Evolutionary conservation across 2,329 filamentous ascomycete genomes (phyloP).

Genomic region (Aspergillus chevalieri): DNA sequence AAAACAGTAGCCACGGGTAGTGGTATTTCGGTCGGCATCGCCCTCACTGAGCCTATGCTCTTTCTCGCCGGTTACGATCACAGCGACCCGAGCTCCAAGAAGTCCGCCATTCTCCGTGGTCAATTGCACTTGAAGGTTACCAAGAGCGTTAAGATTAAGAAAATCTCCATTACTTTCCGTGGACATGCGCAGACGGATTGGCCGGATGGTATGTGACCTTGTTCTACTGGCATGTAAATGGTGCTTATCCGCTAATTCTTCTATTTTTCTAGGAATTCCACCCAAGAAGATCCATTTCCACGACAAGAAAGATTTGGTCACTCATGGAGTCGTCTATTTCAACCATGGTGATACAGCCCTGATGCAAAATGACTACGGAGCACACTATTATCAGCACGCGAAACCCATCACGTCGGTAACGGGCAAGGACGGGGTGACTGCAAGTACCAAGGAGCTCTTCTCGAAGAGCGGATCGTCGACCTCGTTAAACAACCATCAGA

Average conservation of each 20-base stretch:
- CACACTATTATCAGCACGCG: conserved; percentile 56
- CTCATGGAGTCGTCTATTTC: conserved; percentile 88
- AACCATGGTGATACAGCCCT: conserved; percentile 48
- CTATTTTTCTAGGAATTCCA: conserved; percentile 60
- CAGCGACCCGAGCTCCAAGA: conserved; percentile 51
- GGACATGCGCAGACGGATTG: conserved; percentile 87
- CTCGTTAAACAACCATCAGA: conserved; percentile 40
- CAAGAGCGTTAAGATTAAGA: conserved; percentile 90
- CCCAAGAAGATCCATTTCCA: conserved; percentile 75
- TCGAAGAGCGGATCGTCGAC: conserved; percentile 35
- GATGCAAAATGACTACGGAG: conserved; percentile 56
- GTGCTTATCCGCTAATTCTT: conserved; percentile 3
- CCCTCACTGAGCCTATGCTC: conserved; percentile 43
- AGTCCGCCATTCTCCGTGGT: conserved; percentile 77
- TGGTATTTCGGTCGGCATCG: conserved; percentile 42
- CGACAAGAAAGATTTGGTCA: conserved; percentile 79
- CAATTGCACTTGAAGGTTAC: conserved; percentile 74
- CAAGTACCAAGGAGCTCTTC: conserved; percentile 30
- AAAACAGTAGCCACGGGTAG: conserved; percentile 45
- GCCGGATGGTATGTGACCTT: conserved; percentile 63
- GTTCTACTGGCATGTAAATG: background rate
- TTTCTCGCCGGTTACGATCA: conserved; percentile 47
- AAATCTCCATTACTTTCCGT: conserved; percentile 76
- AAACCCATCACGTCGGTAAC: conserved; percentile 24
- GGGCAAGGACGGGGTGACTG: conserved; percentile 26